A percentile compares a stretch with the other conserved stretches of the same genome.
Conservation (phyloP, 1,284 basidiomycete genomes). For the Anthracocystis setariae region DNA sequence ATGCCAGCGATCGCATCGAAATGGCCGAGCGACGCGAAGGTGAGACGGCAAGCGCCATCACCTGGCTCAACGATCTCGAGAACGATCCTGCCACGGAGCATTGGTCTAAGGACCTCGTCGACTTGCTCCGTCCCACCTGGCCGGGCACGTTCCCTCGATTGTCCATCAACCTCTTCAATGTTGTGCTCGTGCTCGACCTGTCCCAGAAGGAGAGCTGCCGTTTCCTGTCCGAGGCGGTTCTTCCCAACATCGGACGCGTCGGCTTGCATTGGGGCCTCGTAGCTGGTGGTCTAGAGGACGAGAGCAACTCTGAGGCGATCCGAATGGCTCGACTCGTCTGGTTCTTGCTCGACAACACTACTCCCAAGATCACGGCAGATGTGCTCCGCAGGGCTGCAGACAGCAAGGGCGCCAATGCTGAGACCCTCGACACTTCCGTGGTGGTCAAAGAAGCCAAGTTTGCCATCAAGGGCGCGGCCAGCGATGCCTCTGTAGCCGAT, state of each 20-base stretch:
- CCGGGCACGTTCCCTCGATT: slow-evolving; percentile 57
- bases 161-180: slow-evolving; percentile 62
- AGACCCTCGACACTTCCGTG: slow-evolving; percentile 23
- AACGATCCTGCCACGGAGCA: slow-evolving; percentile 73
- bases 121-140: slow-evolving; percentile 56
- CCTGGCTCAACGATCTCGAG: slow-evolving; percentile 91
- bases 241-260: slow-evolving; percentile 43
- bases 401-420: slow-evolving; percentile 10
- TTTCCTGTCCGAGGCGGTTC: slow-evolving; percentile 54
- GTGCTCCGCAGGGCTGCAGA: slow-evolving; percentile 39
- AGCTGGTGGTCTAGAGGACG: slow-evolving; percentile 51
- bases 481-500: slow-evolving; percentile 7
- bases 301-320: slow-evolving; percentile 15
- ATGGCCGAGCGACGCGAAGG: slow-evolving; percentile 8
- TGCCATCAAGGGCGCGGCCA: slow-evolving; percentile 19
- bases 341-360: slow-evolving; percentile 44
- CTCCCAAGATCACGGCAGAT: slow-evolving; percentile 23
- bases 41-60: slow-evolving; percentile 72
- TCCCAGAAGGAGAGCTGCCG: slow-evolving; percentile 42
- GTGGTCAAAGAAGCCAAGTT: slow-evolving; percentile 46
- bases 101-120: slow-evolving; percentile 43
- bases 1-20: slow-evolving; percentile 63
- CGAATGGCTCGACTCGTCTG: slow-evolving; percentile 55
- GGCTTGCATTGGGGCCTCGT: slow-evolving; percentile 60
- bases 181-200: slow-evolving; percentile 60